A percentile compares a stretch with the other conserved stretches of the same genome.
These are phyloP conservation scores for Leccinum fallax DNA, from an alignment of 1,284 basidiomycete species.

Conservation along the genomic window DNA sequence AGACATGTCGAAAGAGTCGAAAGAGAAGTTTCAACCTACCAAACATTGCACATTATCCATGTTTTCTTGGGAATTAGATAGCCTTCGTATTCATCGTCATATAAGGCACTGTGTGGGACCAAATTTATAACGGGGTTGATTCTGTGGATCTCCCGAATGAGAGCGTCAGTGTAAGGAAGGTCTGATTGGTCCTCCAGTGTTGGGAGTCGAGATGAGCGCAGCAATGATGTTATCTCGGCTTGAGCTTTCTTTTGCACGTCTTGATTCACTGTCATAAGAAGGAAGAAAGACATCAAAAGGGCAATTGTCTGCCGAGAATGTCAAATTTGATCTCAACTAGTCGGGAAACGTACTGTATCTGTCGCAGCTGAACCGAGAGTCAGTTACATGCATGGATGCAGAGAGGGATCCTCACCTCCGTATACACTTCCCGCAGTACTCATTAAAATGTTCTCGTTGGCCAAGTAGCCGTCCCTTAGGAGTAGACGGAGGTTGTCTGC, in stretches of 20 bases:
- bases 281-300: constrained; percentile 27
- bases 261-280: constrained; percentile 23
- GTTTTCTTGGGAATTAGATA: constrained; percentile 9
- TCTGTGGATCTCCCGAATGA: constrained; percentile 26
- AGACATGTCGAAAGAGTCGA: background rate
- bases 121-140: constrained; percentile 15
- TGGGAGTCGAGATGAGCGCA: constrained; percentile 21
- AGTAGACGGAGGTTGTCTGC: constrained; percentile 12
- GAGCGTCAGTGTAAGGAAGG: constrained; percentile 27
- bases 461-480: background rate
- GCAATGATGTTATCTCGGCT: constrained; percentile 14
- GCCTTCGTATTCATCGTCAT: constrained; percentile 22
- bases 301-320: constrained; percentile 21
- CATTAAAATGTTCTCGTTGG: constrained; percentile 13
- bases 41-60: constrained; percentile 15
- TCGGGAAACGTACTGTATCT: constrained; percentile 7
- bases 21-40: background rate
- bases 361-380: constrained; percentile 11
- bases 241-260: constrained; percentile 18
- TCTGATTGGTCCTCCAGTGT: constrained; percentile 24
- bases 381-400: background rate
- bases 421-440: constrained; percentile 16
- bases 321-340: background rate
- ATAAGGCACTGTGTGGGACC: constrained; percentile 12
- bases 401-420: constrained; percentile 7